Evolutionary conservation across 148 eudicot genomes (phyloP).

Genomic region (Arbutus unedo): DNA sequence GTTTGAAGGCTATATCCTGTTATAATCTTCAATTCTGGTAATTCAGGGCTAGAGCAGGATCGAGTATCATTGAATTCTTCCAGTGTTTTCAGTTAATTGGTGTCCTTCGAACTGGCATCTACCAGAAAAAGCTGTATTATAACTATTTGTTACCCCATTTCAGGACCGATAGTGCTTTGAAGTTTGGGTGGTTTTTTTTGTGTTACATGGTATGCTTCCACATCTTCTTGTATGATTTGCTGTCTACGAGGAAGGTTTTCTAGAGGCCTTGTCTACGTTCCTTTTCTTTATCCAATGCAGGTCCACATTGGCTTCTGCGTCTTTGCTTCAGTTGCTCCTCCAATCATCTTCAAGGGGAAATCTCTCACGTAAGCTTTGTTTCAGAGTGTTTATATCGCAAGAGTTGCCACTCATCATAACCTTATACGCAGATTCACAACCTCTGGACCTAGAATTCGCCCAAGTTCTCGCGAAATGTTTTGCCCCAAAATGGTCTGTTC

Average conservation of each 20-base stretch:
- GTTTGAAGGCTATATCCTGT: too few species aligned
- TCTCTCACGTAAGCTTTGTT: conserved; percentile 71
- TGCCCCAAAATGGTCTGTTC: neutral
- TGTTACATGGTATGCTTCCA: conserved; percentile 48
- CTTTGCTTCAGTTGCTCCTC: conserved; percentile 86
- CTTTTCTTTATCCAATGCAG: conserved; percentile 35
- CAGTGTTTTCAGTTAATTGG: neutral
- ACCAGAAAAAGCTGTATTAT: neutral
- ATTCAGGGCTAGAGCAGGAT: neutral
- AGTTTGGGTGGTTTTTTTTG: conserved; percentile 87
- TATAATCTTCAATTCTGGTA: too few species aligned
- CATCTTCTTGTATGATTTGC: neutral
- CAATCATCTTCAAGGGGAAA: conserved; percentile 74
- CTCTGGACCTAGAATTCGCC: neutral
- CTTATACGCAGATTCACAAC: neutral
- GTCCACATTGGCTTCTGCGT: conserved; percentile 80
- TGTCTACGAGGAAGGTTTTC: neutral
- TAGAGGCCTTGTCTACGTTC: conserved; percentile 11
- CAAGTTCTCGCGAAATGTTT: neutral
- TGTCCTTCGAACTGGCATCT: neutral
- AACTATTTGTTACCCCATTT: conserved; percentile 10
- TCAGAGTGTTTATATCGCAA: neutral
- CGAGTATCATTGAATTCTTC: neutral
- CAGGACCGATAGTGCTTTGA: conserved; percentile 90
- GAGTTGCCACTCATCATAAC: neutral